Base-by-base conservation (phyloP, 140 eudicot genomes). In the Stevia rebaudiana region DNA sequence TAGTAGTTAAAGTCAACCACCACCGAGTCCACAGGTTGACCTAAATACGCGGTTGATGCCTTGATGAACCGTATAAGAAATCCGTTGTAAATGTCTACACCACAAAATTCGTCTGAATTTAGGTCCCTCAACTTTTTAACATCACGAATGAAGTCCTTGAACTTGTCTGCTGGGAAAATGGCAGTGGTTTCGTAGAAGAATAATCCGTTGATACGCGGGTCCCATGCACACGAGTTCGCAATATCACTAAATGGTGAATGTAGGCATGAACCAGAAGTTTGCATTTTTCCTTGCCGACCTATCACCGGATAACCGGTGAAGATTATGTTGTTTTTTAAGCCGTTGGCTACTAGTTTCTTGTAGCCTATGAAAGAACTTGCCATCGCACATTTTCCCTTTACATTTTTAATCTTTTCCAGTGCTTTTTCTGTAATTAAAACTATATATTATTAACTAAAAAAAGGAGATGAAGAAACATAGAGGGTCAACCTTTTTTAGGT, bases 221-320 rank as follows among this genome's bases (percentile, higher is more conserved):
- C 97, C 97, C 97, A 90, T 1, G 94, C 86, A 24, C 97, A 90
- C 3, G 88, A 25, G 24, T 15, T 54, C 6, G 51, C 69, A 10
- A 71, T 74, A 35, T 72, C 65, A 6, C 56, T 33, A 15, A 84
- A 41, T 19, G 95, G 48, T 0, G 97, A 80, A 64, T 90, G 80
- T 16, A 90, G 65, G 39, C 97, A 90, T 36, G 97, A 90, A 33
- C 97, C 97, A 0, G 97, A 90, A 1, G 97, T 82, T 52, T 90
- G 97, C 83, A 90, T 90, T 40, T 78, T 84, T 1, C 79, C 71
- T 71, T 90, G 97, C 12, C 63, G 84, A 3, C 97, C 97, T 9
- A 86, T 61, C 1, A 86, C 94, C 0, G 97, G 95, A 63, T 90
- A 90, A 21, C 83, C 81, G 0, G 86, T 86, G 83, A 90, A 90